These are phyloP conservation scores for Quercus mongolica DNA, from an alignment of 306 rosid genomes.

Conservation along the genomic window DNA sequence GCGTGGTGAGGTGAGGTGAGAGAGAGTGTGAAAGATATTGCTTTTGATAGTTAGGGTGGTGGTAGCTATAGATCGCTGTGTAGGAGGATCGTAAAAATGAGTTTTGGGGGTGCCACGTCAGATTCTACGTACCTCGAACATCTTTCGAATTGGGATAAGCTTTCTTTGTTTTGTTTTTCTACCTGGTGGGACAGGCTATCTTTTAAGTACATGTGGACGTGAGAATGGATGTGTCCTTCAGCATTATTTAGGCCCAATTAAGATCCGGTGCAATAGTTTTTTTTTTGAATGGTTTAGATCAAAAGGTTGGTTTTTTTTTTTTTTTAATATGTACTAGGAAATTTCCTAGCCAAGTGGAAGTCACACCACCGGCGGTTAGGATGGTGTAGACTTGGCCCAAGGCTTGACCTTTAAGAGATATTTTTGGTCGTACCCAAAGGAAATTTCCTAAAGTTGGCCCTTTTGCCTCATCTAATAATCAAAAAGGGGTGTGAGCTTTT, in stretches of 20 bases:
- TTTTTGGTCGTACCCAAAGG: neutral
- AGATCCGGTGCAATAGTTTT: too few relatives aligned
- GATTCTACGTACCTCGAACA: neutral
- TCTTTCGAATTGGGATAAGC: neutral
- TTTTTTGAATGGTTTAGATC: too few relatives aligned
- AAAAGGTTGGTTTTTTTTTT: too few relatives aligned
- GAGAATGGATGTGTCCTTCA: too few relatives aligned
- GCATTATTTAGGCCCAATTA: too few relatives aligned
- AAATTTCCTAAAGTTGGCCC: constrained; percentile 21
- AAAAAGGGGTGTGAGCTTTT: too few relatives aligned
- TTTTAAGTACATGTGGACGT: too few relatives aligned
- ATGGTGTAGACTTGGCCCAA: neutral
- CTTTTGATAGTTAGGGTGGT: too few relatives aligned
- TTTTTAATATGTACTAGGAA: neutral
- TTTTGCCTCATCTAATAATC: neutral
- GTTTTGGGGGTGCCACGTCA: neutral
- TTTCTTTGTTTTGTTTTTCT: neutral
- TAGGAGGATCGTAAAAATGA: neutral
- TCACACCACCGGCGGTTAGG: neutral
- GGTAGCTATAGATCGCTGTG: too few relatives aligned
- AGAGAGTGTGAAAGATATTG: neutral
- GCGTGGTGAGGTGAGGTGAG: neutral
- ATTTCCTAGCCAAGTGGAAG: neutral
- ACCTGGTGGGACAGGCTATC: too few relatives aligned
- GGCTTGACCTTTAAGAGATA: neutral